Percentiles rank a stretch among this genome's conserved stretches.
phyloP scores from a whole-genome alignment of 768 basidiomycete genomes.

The Tubosaeta sp. region DNA sequence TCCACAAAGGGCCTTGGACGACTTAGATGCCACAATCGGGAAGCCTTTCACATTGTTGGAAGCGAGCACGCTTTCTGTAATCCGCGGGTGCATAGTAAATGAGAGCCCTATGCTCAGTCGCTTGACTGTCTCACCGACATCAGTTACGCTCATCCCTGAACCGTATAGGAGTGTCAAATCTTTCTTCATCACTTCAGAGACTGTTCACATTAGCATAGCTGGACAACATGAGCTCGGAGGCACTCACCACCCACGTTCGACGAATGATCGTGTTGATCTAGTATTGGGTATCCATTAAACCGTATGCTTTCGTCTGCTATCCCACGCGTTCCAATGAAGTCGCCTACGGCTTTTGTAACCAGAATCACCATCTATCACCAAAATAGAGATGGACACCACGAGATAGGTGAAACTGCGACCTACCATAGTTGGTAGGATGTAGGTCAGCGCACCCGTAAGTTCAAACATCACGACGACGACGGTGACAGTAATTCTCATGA shows the following conservation, averaged over 20 bases:
- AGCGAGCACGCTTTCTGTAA: slow-evolving; percentile 63
- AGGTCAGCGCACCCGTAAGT: slow-evolving; percentile 93
- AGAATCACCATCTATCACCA: slow-evolving; percentile 80
- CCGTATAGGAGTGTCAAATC: slow-evolving; percentile 72
- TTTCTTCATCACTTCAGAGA: slow-evolving; percentile 86
- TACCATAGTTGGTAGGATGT: slow-evolving; percentile 97
- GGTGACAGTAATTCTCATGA: slow-evolving; percentile 95
- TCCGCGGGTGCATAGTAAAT: not conserved
- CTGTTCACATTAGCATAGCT: slow-evolving; percentile 26
- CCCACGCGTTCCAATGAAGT: slow-evolving; percentile 87
- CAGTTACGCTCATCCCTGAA: slow-evolving; percentile 68
- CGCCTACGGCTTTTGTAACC: slow-evolving; percentile 96
- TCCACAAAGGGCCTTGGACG: slow-evolving; percentile 63
- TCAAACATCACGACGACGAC: slow-evolving; percentile 99
- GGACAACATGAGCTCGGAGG: not conserved
- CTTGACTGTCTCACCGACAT: slow-evolving; percentile 61
- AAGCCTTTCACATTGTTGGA: slow-evolving; percentile 84
- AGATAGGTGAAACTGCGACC: slow-evolving; percentile 17
- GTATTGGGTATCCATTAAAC: slow-evolving; percentile 95
- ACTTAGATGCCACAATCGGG: slow-evolving; percentile 72
- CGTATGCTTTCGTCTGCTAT: slow-evolving; percentile 97
- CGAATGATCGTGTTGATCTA: slow-evolving; percentile 93
- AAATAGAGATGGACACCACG: slow-evolving; percentile 7
- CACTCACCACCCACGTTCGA: slow-evolving; percentile 83
- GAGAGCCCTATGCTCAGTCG: not conserved